Conservation (phyloP, 2,329 filamentous ascomycete species). For the Fusarium chlamydosporum region DNA sequence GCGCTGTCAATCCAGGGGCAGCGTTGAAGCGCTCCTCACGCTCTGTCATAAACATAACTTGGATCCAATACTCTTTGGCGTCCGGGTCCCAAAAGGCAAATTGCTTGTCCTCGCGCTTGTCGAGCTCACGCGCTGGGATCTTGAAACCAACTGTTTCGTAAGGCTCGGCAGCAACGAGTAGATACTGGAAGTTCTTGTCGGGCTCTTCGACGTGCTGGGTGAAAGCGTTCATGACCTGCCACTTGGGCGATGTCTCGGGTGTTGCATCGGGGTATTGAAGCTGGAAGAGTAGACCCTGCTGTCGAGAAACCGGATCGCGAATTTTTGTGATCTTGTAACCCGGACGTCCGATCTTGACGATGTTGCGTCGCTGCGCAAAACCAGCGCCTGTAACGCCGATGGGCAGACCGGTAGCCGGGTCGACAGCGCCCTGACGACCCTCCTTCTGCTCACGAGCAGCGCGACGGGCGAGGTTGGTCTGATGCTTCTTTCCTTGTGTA, state of each 20-base stretch:
- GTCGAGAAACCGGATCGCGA: conserved; percentile 86
- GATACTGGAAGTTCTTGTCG: conserved; percentile 94
- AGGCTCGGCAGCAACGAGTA: conserved; percentile 94
- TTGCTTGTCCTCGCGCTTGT: conserved; percentile 87
- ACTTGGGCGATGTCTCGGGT: conserved; percentile 80
- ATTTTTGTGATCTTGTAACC: conserved; percentile 99
- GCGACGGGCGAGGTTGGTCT: conserved; percentile 95
- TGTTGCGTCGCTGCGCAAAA: conserved; percentile 78
- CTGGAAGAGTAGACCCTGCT: conserved; percentile 95
- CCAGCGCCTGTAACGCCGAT: conserved; percentile 80
- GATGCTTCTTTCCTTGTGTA: conserved; percentile 98
- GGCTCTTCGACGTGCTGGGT: conserved; percentile 96
- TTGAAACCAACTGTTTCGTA: conserved; percentile 99
- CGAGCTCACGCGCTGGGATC: conserved; percentile 92
- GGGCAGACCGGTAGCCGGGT: conserved; percentile 77
- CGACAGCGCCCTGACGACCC: conserved; percentile 75
- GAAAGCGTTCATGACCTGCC: conserved; percentile 98
- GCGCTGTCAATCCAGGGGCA: conserved; percentile 70
- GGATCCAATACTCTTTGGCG: conserved; percentile 96
- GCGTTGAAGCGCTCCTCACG: conserved; percentile 88
- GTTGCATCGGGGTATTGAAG: conserved; percentile 94
- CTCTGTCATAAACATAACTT: conserved; percentile 98
- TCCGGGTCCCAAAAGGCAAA: conserved; percentile 98
- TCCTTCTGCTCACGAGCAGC: conserved; percentile 96
- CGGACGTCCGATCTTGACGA: conserved; percentile 94